Evolutionary conservation across 164 flowering plant genomes (phyloP).

Genomic region (Echeveria elegans): DNA sequence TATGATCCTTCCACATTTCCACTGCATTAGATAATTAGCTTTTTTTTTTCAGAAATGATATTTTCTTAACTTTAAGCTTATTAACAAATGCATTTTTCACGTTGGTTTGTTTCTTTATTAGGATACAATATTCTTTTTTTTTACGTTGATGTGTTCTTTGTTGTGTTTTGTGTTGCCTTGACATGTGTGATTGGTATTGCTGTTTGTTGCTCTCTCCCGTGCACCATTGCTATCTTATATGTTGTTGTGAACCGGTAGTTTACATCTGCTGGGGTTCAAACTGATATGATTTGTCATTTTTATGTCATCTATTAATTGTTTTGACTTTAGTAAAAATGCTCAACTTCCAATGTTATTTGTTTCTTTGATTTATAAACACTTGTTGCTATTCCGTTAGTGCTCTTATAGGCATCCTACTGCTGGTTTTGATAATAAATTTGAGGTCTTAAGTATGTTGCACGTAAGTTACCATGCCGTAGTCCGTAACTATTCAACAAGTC

Average conservation of each 20-base stretch:
- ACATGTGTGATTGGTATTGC: conserved; percentile 78
- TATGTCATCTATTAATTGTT: neutral
- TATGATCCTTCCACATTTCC: no score
- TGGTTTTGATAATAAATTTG: neutral
- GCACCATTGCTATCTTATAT: conserved; percentile 66
- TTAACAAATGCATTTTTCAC: no score
- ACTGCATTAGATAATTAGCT: no score
- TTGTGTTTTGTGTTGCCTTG: conserved; percentile 56
- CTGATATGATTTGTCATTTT: neutral
- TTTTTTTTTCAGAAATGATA: no score
- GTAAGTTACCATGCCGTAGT: neutral
- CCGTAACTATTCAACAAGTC: neutral
- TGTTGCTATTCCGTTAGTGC: neutral
- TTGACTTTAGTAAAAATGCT: neutral
- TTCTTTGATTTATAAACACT: neutral
- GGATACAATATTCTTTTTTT: no score
- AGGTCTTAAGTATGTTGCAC: no score
- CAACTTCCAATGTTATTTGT: neutral
- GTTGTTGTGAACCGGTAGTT: conserved; percentile 69
- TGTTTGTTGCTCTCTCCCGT: conserved; percentile 81
- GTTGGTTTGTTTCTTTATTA: no score
- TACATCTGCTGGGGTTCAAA: neutral
- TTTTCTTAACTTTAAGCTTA: no score
- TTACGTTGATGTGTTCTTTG: conserved; percentile 75
- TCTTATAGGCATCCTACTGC: neutral